Conservation (phyloP, 1,284 basidiomycete species). For the Neonothopanus nambi region DNA sequence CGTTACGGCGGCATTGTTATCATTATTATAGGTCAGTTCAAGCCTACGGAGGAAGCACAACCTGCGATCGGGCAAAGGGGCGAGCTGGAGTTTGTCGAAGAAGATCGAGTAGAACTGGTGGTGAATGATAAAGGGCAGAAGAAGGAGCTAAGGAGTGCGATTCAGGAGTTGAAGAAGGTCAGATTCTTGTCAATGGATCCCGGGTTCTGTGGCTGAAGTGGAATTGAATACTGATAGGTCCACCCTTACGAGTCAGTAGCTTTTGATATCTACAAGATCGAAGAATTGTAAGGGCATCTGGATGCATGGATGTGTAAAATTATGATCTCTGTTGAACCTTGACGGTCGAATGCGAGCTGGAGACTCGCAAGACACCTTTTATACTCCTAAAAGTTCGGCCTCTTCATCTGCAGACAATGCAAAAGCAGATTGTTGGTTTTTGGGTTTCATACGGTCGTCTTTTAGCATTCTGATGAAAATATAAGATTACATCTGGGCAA, state of each 20-base stretch:
- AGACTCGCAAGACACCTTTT: background rate
- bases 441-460: constrained; percentile 43
- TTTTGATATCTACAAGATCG: constrained; percentile 54
- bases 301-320: background rate
- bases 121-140: constrained; percentile 40
- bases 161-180: constrained; percentile 49
- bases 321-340: too few relatives aligned
- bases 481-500: background rate
- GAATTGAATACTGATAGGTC: constrained; percentile 34
- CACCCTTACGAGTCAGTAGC: constrained; percentile 62
- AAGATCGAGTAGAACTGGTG: constrained; percentile 55
- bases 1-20: constrained; percentile 1
- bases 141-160: constrained; percentile 38
- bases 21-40: constrained; percentile 45
- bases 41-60: constrained; percentile 40
- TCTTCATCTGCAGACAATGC: constrained; percentile 8
- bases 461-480: constrained; percentile 42
- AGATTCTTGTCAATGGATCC: constrained; percentile 14
- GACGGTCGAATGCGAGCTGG: background rate
- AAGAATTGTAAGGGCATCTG: constrained; percentile 36
- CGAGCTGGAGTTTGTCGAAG: constrained; percentile 48
- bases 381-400: constrained; percentile 10
- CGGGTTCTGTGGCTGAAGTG: background rate
- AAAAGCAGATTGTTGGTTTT: constrained; percentile 7
- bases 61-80: constrained; percentile 45